These are phyloP conservation scores for Ruellia speciosa DNA, from an alignment of 305 asterid genomes.

Conservation along the genomic window DNA sequence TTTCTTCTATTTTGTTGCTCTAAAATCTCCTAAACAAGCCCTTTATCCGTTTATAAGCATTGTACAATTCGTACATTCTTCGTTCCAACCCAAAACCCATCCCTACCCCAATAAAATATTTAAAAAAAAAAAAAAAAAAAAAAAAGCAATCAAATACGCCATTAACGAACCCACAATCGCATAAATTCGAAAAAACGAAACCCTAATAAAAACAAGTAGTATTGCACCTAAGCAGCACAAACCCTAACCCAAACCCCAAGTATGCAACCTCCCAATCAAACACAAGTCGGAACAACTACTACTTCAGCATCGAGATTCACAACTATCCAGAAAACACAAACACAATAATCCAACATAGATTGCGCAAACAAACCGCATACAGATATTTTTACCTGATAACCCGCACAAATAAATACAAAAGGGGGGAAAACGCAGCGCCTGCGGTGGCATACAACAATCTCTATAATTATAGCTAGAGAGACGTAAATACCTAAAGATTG, in stretches of 20 bases:
- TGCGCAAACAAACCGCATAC: constrained; percentile 4
- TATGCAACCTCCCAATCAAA: constrained; percentile 21
- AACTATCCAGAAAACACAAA: no score
- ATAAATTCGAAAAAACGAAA: constrained; percentile 20
- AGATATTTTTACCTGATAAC: no score
- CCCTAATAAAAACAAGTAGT: constrained; percentile 16
- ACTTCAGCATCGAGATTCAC: constrained; percentile 8
- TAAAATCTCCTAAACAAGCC: no score
- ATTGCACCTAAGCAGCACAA: not conserved
- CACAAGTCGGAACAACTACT: constrained; percentile 8
- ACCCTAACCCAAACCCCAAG: not conserved
- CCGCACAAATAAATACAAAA: no score
- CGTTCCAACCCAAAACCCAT: no score
- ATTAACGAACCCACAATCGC: constrained; percentile 1
- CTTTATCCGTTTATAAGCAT: no score
- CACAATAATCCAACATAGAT: constrained; percentile 1
- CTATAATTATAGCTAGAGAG: not conserved
- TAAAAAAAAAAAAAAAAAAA: not conserved
- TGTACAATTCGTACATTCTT: no score
- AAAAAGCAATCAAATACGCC: not conserved
- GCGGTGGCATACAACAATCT: no score
- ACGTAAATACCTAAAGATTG: constrained; percentile 18
- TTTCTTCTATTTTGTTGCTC: no score
- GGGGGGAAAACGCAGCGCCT: no score
- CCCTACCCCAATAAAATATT: no score